Base-by-base conservation (phyloP, 2,329 filamentous ascomycete genomes). In the Diaporthe australafricana region DNA sequence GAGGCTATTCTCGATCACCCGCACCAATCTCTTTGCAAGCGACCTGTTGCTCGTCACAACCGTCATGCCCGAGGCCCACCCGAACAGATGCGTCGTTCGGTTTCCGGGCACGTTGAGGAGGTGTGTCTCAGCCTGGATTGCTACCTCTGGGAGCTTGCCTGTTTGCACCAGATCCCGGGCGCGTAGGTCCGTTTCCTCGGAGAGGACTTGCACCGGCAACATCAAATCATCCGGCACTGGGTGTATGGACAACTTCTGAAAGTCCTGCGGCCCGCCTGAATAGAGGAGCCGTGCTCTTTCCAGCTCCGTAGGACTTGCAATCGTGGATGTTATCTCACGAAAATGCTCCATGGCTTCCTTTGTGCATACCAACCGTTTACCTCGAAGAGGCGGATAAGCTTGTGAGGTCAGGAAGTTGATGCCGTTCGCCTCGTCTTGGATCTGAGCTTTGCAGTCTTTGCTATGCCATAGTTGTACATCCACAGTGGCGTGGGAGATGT, bases 301-400 rank as follows among this genome's bases (percentile, higher is more conserved):
- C 75, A 87, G 89, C 80, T 94, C 88, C 16, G 87, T 85, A 1
- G 84, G 82, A 2, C 90, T 92, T 0, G 89, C 91, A 73, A 93
- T 91, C 2, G 86, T 89, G 40, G 85, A 81, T 11, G 92, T 89
- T 71, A 94, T 92, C 67, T 91, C 87, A n/a, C 85, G 85, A 84
- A 94, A 93, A 27, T 92, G 87, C 38, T 84, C 84, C 0, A 88
- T 89, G 0, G 92, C 93, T 74, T 92, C 89, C 35, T 83, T 79
- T 0, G 93, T 94, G 79, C 91, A 94, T 1, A 93, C 84, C 47
- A 95, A 85, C 3, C 83, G 79, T 67, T 86, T 88, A 1, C 82
- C 83, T 7, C 79, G 79, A 75, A 94, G 85, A 0, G 89, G 86
- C 0, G 91, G 91, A 79, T 91, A 93, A 3, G 94, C 81, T 50